These are phyloP conservation scores for Globisporangium nodosum DNA, from an alignment of 352 stramenopile genomes.

Conservation along the genomic window DNA sequence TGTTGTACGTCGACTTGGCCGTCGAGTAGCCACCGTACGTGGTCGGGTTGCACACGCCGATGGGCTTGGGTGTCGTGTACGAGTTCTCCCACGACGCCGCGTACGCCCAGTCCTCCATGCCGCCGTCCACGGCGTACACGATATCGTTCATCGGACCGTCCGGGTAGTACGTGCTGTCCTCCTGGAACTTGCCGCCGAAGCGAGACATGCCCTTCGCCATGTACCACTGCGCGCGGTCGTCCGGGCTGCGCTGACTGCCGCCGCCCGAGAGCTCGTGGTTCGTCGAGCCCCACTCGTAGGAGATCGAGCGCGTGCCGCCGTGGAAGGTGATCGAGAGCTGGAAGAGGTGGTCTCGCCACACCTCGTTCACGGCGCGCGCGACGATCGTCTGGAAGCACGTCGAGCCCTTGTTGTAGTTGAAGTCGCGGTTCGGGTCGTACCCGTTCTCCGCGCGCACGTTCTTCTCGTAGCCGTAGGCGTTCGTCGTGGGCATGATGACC, in stretches of 20 bases:
- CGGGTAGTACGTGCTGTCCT: slow-evolving; percentile 52
- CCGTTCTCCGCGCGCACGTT: slow-evolving; percentile 70
- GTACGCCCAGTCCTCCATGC: slow-evolving; percentile 97
- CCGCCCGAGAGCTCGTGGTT: slow-evolving; percentile 59
- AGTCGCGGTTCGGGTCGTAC: slow-evolving; percentile 97
- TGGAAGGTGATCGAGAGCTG: slow-evolving; percentile 96
- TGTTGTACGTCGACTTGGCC: slow-evolving; percentile 89
- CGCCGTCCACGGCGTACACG: slow-evolving; percentile 93
- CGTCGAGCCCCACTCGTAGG: slow-evolving; percentile 95
- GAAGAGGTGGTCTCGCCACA: slow-evolving; percentile 95
- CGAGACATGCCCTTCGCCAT: slow-evolving; percentile 50
- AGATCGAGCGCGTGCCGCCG: slow-evolving; percentile 92
- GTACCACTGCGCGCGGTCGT: slow-evolving; percentile 47
- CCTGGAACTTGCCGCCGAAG: slow-evolving; percentile 65
- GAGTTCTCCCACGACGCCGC: slow-evolving; percentile 76
- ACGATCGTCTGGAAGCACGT: slow-evolving; percentile 93
- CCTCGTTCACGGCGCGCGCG: slow-evolving; percentile 91
- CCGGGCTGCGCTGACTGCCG: slow-evolving; percentile 42
- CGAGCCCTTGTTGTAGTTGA: slow-evolving; percentile 86
- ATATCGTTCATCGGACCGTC: slow-evolving; percentile 90
- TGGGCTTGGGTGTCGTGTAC: slow-evolving; percentile 36
- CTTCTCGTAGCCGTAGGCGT: slow-evolving; percentile 89
- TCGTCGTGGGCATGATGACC: slow-evolving; percentile 87
- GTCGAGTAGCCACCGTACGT: slow-evolving; percentile 83
- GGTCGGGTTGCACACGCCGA: slow-evolving; percentile 70